phyloP scores from a whole-genome alignment of 345 rosid genomes.

The Eucalyptus urophylla region DNA sequence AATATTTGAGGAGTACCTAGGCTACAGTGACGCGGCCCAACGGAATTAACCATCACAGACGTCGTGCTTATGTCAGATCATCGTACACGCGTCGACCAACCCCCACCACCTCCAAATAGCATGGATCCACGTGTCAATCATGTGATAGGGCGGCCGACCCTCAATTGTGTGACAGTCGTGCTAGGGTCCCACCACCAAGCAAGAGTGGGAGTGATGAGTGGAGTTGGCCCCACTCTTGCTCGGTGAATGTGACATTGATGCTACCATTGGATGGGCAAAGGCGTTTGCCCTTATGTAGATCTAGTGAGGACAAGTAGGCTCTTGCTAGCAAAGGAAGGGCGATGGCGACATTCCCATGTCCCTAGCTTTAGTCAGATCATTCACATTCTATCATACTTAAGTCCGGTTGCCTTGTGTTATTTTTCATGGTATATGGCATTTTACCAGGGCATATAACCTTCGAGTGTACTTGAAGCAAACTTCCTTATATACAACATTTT shows the following conservation, averaged over 20 bases:
- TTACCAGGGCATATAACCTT: background rate
- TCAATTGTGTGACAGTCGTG: accelerated
- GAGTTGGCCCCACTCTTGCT: background rate
- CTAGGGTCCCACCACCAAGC: background rate
- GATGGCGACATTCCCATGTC: no score
- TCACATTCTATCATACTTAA: background rate
- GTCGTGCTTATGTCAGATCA: no score
- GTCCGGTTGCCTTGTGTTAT: background rate
- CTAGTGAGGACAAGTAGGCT: background rate
- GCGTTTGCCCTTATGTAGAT: background rate
- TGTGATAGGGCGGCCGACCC: background rate
- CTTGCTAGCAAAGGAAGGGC: no score
- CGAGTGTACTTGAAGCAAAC: background rate
- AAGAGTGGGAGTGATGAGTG: no score
- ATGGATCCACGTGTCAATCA: background rate
- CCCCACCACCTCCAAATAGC: background rate
- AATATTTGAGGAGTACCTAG: background rate
- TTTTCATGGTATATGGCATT: no score
- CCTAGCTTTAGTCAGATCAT: no score
- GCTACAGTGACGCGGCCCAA: background rate
- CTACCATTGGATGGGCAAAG: background rate
- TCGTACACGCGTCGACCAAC: background rate
- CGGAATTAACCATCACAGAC: background rate
- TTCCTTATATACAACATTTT: background rate
- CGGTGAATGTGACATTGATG: background rate